Evolutionary conservation across 345 rosid genomes (phyloP).

Genomic region (Brassica carinata): DNA sequence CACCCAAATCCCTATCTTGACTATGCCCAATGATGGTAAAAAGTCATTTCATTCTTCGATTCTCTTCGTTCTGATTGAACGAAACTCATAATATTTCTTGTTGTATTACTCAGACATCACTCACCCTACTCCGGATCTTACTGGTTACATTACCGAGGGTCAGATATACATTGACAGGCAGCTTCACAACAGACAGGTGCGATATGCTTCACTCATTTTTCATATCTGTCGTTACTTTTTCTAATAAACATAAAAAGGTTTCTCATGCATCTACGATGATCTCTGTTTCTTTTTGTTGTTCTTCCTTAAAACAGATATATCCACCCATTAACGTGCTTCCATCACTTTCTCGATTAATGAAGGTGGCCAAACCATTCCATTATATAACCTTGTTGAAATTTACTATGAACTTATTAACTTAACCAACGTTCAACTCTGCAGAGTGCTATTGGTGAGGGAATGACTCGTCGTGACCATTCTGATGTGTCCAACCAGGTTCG

Average conservation of each 20-base stretch:
- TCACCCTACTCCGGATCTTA: conserved; percentile 99
- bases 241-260: background rate
- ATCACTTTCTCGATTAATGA: conserved; percentile 95
- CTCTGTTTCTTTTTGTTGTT: background rate
- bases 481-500: conserved; percentile 84
- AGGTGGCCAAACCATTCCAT: conserved; percentile 49
- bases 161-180: conserved; percentile 48
- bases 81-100: conserved; percentile 13
- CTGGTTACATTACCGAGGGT: conserved; percentile 91
- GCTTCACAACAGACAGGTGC: conserved; percentile 48
- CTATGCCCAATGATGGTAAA: conserved; percentile 99
- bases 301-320: conserved; percentile 64
- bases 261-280: background rate
- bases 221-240: background rate
- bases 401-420: background rate
- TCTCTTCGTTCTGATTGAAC: background rate
- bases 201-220: conserved; percentile 2
- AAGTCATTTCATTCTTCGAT: background rate
- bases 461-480: conserved; percentile 94
- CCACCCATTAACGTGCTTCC: conserved; percentile 99
- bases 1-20: conserved; percentile 95
- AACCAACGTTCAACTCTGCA: conserved; percentile 36
- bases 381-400: background rate
- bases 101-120: conserved; percentile 69
- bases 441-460: conserved; percentile 99